Conservation (phyloP, 192 early-diverging fungal species). For the Coemansia sp. region DNA sequence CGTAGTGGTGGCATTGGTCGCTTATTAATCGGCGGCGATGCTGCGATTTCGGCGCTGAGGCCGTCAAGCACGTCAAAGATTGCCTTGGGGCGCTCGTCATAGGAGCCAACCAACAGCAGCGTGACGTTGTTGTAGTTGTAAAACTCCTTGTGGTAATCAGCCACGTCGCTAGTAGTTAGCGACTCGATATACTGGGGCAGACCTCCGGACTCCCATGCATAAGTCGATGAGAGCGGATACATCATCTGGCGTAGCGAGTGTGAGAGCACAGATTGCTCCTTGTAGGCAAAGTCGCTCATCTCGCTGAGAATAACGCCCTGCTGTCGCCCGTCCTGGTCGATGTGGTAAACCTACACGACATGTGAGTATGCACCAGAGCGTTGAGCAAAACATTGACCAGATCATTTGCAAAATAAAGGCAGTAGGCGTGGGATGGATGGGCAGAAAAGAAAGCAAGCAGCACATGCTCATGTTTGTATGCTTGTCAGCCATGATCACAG, state of each 20-base stretch:
- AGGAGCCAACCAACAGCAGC: constrained; percentile 64
- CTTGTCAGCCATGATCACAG: not conserved
- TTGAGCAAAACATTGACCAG: not conserved
- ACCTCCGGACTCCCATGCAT: constrained; percentile 78
- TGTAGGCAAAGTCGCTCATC: constrained; percentile 79
- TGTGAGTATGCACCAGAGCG: too few species aligned
- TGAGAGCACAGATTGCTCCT: constrained; percentile 65
- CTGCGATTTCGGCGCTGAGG: constrained; percentile 32
- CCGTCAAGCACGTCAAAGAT: constrained; percentile 56
- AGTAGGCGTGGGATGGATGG: not conserved
- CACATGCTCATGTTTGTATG: not conserved
- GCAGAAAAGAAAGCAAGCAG: not conserved
- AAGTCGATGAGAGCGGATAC: constrained; percentile 63
- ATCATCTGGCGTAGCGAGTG: constrained; percentile 29
- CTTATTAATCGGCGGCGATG: constrained; percentile 25
- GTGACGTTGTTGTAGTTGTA: constrained; percentile 73
- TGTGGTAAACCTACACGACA: constrained; percentile 60
- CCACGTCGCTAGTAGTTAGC: constrained; percentile 71
- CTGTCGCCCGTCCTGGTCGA: constrained; percentile 70
- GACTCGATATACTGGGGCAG: constrained; percentile 68
- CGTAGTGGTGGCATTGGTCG: constrained; percentile 54
- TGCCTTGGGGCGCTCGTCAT: constrained; percentile 30
- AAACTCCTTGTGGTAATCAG: constrained; percentile 69
- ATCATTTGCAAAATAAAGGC: not conserved
- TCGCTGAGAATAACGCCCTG: constrained; percentile 79